Evolutionary conservation across 83 land plant species (phyloP).

Genomic region (Diphasiastrum complanatum): DNA sequence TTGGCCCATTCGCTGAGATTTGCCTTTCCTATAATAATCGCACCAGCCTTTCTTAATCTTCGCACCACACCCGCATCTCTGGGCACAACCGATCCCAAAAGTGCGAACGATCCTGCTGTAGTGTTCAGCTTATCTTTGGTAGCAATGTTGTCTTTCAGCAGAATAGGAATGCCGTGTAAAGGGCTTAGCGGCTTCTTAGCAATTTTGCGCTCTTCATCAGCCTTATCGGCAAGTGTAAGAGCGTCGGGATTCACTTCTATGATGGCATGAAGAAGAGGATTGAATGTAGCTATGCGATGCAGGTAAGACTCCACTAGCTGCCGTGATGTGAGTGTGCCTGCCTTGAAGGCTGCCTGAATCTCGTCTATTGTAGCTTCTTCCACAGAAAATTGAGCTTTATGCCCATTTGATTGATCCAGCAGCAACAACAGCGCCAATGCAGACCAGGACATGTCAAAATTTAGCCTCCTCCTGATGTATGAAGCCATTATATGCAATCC

Average conservation of each 20-base stretch:
- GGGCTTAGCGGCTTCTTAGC: not conserved
- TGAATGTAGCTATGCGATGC: constrained; percentile 29
- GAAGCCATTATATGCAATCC: no score
- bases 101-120: constrained; percentile 49
- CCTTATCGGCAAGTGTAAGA: constrained; percentile 28
- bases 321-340: constrained; percentile 37
- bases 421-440: no score
- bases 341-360: constrained; percentile 36
- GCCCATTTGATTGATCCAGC: no score
- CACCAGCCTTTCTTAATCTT: constrained; percentile 42
- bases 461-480: no score
- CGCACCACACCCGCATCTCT: constrained; percentile 46
- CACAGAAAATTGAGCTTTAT: no score
- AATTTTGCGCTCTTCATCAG: constrained; percentile 31
- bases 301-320: constrained; percentile 41
- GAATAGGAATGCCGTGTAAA: constrained; percentile 50
- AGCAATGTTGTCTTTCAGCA: constrained; percentile 50
- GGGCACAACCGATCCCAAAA: constrained; percentile 44
- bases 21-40: constrained; percentile 55
- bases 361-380: constrained; percentile 42
- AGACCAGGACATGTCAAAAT: no score
- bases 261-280: constrained; percentile 41
- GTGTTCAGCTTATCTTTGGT: constrained; percentile 49
- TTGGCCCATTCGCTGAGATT: constrained; percentile 46
- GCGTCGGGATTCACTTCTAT: constrained; percentile 60